Conservation (phyloP, 257 asterid species). For the Marsdenia floribunda region DNA sequence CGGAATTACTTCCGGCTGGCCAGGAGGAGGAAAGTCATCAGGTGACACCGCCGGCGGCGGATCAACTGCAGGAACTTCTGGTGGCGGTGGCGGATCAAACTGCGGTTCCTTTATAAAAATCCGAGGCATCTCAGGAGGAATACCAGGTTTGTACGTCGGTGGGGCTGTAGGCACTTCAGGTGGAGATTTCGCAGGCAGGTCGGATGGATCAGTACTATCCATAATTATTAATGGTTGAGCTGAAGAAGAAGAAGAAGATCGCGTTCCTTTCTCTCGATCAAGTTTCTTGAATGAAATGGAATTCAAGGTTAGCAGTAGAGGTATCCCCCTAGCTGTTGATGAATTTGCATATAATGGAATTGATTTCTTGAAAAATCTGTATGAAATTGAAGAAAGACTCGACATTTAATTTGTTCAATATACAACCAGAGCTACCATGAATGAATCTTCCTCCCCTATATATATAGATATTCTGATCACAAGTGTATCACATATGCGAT, state of each 20-base stretch:
- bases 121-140: conserved; percentile 37
- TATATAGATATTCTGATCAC: background rate
- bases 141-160: conserved; percentile 25
- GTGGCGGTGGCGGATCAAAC: conserved; percentile 47
- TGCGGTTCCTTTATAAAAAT: conserved; percentile 34
- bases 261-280: background rate
- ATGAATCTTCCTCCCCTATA: no score
- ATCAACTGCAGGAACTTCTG: conserved; percentile 39
- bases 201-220: conserved; percentile 27
- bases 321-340: background rate
- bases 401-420: conserved; percentile 19
- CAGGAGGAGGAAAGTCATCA: conserved; percentile 33
- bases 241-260: conserved; percentile 11
- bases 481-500: background rate
- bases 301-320: background rate
- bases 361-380: conserved; percentile 26
- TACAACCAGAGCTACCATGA: no score
- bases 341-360: conserved; percentile 18
- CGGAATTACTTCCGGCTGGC: conserved; percentile 45
- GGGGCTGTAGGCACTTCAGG: conserved; percentile 44
- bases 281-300: conserved; percentile 7
- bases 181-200: conserved; percentile 35
- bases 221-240: conserved; percentile 7
- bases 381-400: conserved; percentile 21
- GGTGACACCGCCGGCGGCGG: conserved; percentile 24